These are phyloP conservation scores for Neurospora terricola DNA, from an alignment of 495 filamentous ascomycete species.

Conservation along the genomic window DNA sequence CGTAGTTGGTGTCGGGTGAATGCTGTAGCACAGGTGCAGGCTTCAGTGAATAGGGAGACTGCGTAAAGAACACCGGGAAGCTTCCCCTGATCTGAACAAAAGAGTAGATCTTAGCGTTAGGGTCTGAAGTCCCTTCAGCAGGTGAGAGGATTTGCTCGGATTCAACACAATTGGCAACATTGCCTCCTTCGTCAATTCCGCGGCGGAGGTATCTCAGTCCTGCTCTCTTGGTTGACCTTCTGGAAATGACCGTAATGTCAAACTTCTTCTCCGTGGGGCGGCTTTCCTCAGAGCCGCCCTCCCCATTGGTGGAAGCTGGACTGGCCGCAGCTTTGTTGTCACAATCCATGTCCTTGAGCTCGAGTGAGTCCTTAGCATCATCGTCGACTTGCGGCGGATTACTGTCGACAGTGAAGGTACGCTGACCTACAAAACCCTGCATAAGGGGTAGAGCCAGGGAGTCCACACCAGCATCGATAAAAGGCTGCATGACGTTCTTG, in stretches of 20 bases:
- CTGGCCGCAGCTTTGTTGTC: constrained; percentile 7
- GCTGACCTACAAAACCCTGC: constrained; percentile 91
- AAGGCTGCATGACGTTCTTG: constrained; percentile 57
- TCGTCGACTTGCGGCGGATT: constrained; percentile 35
- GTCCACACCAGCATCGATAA: constrained; percentile 58
- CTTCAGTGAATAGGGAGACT: constrained; percentile 86
- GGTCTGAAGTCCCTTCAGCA: constrained; percentile 42
- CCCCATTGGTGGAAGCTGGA: constrained; percentile 10
- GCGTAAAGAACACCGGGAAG: constrained; percentile 86
- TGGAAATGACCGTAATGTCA: constrained; percentile 76
- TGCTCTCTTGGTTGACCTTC: constrained; percentile 71
- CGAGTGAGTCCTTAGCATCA: constrained; percentile 28
- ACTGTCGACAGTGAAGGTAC: constrained; percentile 57
- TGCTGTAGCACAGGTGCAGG: constrained; percentile 74
- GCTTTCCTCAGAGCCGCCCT: constrained; percentile 16
- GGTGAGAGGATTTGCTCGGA: constrained; percentile 83
- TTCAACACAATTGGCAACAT: constrained; percentile 85
- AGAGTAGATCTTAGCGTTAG: constrained; percentile 57
- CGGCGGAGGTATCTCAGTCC: constrained; percentile 87
- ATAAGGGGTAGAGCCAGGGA: constrained; percentile 71
- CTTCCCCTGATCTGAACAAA: constrained; percentile 81
- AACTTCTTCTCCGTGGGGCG: constrained; percentile 41
- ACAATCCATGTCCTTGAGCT: constrained; percentile 24
- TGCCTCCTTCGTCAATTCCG: constrained; percentile 78
- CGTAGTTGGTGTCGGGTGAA: constrained; percentile 61